Conservation (phyloP, 805 yeast species). For the Candida schatavii region DNA sequence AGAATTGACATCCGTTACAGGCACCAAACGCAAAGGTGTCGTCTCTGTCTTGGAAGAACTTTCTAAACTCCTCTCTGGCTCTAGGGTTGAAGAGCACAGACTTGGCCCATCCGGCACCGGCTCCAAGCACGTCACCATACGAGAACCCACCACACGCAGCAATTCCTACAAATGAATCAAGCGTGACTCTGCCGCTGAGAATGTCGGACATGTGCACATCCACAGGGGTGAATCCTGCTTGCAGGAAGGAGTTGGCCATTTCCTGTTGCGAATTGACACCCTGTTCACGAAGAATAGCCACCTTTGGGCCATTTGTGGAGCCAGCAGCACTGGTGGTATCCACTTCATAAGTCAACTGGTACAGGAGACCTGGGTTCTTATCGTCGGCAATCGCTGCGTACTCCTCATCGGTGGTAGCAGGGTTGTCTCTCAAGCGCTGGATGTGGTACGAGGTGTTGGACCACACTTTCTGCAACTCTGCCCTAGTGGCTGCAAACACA, state of each 20-base stretch:
- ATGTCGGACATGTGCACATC: constrained; percentile 98
- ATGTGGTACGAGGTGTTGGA: constrained; percentile 81
- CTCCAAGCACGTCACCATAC: constrained; percentile 97
- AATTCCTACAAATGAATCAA: constrained; percentile 82
- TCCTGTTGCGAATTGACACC: constrained; percentile 98
- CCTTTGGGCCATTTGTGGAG: constrained; percentile 59
- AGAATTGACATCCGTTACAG: constrained; percentile 97
- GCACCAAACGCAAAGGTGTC: constrained; percentile 98
- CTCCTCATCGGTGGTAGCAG: constrained; percentile 86
- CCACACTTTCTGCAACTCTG: constrained; percentile 79
- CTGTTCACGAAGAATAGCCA: constrained; percentile 95
- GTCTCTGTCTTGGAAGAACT: constrained; percentile 78
- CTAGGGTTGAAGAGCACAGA: constrained; percentile 82
- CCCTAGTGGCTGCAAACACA: constrained; percentile 58
- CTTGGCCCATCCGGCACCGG: constrained; percentile 99
- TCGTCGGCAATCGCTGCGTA: constrained; percentile 71
- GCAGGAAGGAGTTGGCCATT: constrained; percentile 96
- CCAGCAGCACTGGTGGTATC: constrained; percentile 7
- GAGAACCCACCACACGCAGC: constrained; percentile 99
- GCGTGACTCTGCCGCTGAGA: constrained; percentile 63
- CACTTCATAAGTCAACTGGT: constrained; percentile 65
- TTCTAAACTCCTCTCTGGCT: constrained; percentile 71
- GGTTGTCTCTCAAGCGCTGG: constrained; percentile 93
- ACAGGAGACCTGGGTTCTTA: constrained; percentile 84
- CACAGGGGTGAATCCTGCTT: constrained; percentile 90